Conservation (phyloP, 441 rosid genomes). For the Lepidium campestre region DNA sequence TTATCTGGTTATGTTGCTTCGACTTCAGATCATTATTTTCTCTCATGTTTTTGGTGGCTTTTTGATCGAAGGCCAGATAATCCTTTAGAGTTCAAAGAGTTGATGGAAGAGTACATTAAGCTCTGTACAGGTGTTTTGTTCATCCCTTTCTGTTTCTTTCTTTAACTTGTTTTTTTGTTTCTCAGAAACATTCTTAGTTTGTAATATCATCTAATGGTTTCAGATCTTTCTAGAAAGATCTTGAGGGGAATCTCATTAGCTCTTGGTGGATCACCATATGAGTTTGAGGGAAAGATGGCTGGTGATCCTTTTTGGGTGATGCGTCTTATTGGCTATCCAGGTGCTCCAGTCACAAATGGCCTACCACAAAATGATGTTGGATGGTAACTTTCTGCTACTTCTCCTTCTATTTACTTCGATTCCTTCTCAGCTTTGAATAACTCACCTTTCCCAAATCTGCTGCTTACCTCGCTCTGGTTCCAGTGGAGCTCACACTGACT, state of each 20-base stretch:
- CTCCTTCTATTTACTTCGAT: background rate
- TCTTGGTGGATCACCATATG: conserved; percentile 56
- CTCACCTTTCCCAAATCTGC: background rate
- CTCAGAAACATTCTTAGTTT: background rate
- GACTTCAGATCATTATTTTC: background rate
- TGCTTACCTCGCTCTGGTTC: background rate
- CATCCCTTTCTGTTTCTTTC: background rate
- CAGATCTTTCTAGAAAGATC: conserved; percentile 69
- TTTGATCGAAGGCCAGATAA: conserved; percentile 51
- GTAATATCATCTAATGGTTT: background rate
- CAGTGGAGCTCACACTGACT: conserved; percentile 86
- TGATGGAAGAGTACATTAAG: conserved; percentile 60
- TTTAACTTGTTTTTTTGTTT: background rate
- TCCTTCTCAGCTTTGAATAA: background rate
- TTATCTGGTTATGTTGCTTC: background rate
- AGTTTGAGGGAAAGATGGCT: conserved; percentile 66
- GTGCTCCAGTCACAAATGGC: conserved; percentile 31
- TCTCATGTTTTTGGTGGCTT: background rate
- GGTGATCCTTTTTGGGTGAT: conserved; percentile 84
- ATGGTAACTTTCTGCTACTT: conserved; percentile 44
- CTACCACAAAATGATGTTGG: conserved; percentile 55
- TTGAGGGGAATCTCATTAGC: conserved; percentile 71
- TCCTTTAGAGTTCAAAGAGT: conserved; percentile 47
- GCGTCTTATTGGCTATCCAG: conserved; percentile 82
- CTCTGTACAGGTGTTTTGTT: conserved; percentile 62